A percentile compares a stretch with the other conserved stretches of the same genome.
phyloP scores from a whole-genome alignment of 768 basidiomycete genomes.

The Mycena floridula region DNA sequence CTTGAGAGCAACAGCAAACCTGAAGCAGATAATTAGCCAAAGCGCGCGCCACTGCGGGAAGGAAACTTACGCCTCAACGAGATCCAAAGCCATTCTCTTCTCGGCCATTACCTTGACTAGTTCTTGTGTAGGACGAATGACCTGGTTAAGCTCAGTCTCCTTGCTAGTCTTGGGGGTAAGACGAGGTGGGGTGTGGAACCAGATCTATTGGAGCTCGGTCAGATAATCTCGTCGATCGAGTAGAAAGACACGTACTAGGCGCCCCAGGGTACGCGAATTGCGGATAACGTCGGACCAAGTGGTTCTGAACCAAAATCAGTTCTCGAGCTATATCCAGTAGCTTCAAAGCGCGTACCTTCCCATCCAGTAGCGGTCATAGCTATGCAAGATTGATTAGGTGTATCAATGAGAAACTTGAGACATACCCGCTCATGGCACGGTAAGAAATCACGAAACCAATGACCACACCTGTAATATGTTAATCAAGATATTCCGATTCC shows the following conservation, averaged over 20 bases:
- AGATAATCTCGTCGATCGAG: no score
- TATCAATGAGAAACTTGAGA: neutral
- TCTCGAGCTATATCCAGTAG: neutral
- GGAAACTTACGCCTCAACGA: conserved; percentile 22
- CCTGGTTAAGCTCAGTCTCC: conserved; percentile 6
- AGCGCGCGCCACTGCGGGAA: neutral
- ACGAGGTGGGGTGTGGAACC: conserved; percentile 33
- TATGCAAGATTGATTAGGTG: neutral
- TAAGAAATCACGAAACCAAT: conserved; percentile 45
- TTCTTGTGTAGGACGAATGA: conserved; percentile 15
- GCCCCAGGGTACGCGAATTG: conserved; percentile 24
- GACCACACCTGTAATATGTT: conserved; percentile 4
- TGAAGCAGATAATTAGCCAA: conserved; percentile 10
- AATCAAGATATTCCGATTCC: neutral
- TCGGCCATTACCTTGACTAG: conserved; percentile 27
- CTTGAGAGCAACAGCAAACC: conserved; percentile 29
- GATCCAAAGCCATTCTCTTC: conserved; percentile 31
- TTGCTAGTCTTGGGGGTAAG: conserved; percentile 14
- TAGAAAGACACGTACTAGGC: no score
- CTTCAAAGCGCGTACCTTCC: conserved; percentile 15
- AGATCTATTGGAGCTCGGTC: no score
- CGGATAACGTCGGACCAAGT: conserved; percentile 33
- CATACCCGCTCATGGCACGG: conserved; percentile 5
- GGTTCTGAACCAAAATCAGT: neutral
- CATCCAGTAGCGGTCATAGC: conserved; percentile 34